Conservation (phyloP, 2,329 filamentous ascomycete species). For the Fusarium keratoplasticum region DNA sequence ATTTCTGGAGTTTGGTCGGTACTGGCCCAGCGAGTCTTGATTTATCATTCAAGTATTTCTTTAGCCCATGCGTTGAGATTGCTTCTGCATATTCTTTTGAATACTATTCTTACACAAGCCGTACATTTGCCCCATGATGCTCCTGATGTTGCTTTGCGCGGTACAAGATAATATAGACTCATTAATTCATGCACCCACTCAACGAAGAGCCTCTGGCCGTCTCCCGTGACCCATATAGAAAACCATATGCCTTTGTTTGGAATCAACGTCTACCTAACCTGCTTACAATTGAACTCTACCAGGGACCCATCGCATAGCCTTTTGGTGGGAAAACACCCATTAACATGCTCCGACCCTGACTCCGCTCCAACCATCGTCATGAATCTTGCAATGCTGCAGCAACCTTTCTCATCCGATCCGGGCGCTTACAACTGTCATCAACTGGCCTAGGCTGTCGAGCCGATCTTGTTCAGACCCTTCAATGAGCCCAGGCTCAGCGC, state of each 20-base stretch:
- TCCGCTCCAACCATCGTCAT: constrained; percentile 46
- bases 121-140: neutral
- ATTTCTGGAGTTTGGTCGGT: constrained; percentile 28
- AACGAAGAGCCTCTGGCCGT: neutral
- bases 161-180: constrained; percentile 9
- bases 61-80: constrained; percentile 7
- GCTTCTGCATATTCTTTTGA: constrained; percentile 10
- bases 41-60: constrained; percentile 16
- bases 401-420: constrained; percentile 28
- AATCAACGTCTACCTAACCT: constrained; percentile 46
- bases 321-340: constrained; percentile 49
- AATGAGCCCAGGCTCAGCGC: constrained; percentile 93
- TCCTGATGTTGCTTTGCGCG: neutral
- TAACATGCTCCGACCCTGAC: constrained; percentile 48
- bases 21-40: constrained; percentile 31
- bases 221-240: constrained; percentile 2
- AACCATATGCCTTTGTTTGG: constrained; percentile 38
- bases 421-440: constrained; percentile 21
- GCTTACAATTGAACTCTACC: constrained; percentile 47
- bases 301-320: constrained; percentile 45
- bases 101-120: neutral
- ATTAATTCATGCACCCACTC: neutral
- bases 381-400: constrained; percentile 42
- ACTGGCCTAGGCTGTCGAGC: constrained; percentile 49
- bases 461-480: constrained; percentile 91